These are phyloP conservation scores for Trichaptum fuscoviolaceum DNA, from an alignment of 768 basidiomycete species.

Conservation along the genomic window DNA sequence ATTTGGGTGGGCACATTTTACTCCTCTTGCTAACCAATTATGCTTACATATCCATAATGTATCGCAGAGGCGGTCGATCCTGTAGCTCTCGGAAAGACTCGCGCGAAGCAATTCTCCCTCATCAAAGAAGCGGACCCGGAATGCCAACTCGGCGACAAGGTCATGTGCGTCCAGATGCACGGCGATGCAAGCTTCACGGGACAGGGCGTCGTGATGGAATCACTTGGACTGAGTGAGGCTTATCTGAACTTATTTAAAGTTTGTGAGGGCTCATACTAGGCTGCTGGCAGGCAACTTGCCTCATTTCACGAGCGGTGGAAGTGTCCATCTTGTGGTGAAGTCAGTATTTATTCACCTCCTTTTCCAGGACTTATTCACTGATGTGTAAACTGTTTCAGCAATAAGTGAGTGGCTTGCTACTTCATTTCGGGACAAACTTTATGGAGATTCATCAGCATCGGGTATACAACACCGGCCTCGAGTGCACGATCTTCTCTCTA, in stretches of 20 bases:
- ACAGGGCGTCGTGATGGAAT: conserved; percentile 88
- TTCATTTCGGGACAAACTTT: not conserved
- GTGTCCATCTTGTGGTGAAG: conserved; percentile 89
- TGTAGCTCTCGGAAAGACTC: conserved; percentile 82
- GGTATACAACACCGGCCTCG: conserved; percentile 87
- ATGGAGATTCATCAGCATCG: conserved; percentile 53
- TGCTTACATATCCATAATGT: conserved; percentile 7
- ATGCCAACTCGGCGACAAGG: conserved; percentile 54
- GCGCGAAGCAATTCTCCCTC: conserved; percentile 84
- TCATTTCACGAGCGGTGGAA: conserved; percentile 88
- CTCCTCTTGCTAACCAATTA: conserved; percentile 10
- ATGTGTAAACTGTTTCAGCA: conserved; percentile 15
- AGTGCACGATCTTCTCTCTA: conserved; percentile 82
- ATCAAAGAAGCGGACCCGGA: conserved; percentile 54
- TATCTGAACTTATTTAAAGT: not conserved
- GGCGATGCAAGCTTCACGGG: conserved; percentile 91
- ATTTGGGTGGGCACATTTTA: conserved; percentile 43
- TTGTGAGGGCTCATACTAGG: conserved; percentile 4
- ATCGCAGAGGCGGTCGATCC: conserved; percentile 77
- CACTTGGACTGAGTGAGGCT: conserved; percentile 69
- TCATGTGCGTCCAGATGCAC: conserved; percentile 86
- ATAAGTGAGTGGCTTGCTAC: conserved; percentile 20
- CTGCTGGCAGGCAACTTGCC: conserved; percentile 65
- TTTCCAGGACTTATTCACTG: conserved; percentile 5
- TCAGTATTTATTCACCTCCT: conserved; percentile 31